These are phyloP conservation scores for Fraxinus anomala DNA, from an alignment of 257 asterid genomes.

Conservation along the genomic window DNA sequence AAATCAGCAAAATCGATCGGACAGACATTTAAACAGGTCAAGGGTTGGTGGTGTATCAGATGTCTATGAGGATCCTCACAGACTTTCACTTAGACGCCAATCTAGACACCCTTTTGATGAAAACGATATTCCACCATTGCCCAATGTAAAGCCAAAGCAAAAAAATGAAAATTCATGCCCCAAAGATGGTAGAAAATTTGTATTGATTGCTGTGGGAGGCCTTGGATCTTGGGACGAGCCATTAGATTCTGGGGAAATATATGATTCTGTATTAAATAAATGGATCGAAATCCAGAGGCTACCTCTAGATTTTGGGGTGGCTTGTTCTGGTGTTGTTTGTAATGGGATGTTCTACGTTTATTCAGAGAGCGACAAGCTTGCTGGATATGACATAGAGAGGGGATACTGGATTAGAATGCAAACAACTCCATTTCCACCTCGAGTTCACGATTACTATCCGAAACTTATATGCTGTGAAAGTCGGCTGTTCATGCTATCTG, in stretches of 20 bases:
- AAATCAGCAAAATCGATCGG: constrained; percentile 61
- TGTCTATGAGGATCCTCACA: constrained; percentile 97
- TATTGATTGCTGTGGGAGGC: constrained; percentile 87
- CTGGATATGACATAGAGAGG: constrained; percentile 68
- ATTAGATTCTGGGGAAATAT: constrained; percentile 76
- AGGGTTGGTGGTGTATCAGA: constrained; percentile 74
- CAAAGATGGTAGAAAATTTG: constrained; percentile 49
- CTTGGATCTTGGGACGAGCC: constrained; percentile 94
- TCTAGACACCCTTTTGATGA: constrained; percentile 65
- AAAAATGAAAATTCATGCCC: constrained; percentile 40
- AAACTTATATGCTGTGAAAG: constrained; percentile 62
- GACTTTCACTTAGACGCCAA: constrained; percentile 83
- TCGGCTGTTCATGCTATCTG: constrained; percentile 77
- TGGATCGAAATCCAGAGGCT: constrained; percentile 89
- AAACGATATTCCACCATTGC: constrained; percentile 45
- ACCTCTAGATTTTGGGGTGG: constrained; percentile 77
- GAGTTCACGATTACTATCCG: constrained; percentile 88
- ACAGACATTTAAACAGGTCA: constrained; percentile 58
- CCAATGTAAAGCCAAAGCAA: constrained; percentile 48
- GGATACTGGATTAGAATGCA: constrained; percentile 85
- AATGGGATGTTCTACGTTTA: constrained; percentile 60
- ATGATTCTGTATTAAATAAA: constrained; percentile 71
- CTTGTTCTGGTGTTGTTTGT: constrained; percentile 85
- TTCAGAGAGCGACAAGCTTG: constrained; percentile 83
- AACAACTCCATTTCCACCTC: constrained; percentile 61